Evolutionary conservation across 805 yeast species (phyloP).

Genomic region (Barnettozyma californica): DNA sequence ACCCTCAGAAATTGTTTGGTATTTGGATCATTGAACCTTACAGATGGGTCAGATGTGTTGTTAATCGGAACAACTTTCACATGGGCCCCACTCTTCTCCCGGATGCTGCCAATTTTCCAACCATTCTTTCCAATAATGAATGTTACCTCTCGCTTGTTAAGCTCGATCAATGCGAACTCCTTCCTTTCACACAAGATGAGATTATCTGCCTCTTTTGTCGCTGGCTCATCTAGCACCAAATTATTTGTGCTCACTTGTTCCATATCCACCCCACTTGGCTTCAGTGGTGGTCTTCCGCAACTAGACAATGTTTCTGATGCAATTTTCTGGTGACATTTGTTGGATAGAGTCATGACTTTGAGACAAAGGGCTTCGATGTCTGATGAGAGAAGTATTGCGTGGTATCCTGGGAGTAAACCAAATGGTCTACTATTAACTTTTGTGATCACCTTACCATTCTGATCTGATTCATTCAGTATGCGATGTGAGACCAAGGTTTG

Average conservation of each 20-base stretch:
- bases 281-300: neutral
- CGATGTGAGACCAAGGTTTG: neutral
- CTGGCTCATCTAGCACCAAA: neutral
- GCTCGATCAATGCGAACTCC: constrained; percentile 10
- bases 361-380: neutral
- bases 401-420: constrained; percentile 1
- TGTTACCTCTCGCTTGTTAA: constrained; percentile 32
- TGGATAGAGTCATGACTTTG: neutral
- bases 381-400: neutral
- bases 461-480: neutral
- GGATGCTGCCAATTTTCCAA: constrained; percentile 29
- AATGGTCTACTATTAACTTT: neutral
- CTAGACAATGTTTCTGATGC: neutral
- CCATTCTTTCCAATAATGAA: constrained; percentile 42
- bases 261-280: neutral
- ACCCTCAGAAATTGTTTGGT: constrained; percentile 28
- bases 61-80: constrained; percentile 35
- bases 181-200: neutral
- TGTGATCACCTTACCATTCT: neutral
- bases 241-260: neutral
- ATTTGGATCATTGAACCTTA: constrained; percentile 4
- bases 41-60: constrained; percentile 12
- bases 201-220: neutral
- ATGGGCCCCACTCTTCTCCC: constrained; percentile 31
- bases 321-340: neutral